Evolutionary conservation across 495 filamentous ascomycete genomes (phyloP).

Genomic region (Trichodelitschia bisporula): DNA sequence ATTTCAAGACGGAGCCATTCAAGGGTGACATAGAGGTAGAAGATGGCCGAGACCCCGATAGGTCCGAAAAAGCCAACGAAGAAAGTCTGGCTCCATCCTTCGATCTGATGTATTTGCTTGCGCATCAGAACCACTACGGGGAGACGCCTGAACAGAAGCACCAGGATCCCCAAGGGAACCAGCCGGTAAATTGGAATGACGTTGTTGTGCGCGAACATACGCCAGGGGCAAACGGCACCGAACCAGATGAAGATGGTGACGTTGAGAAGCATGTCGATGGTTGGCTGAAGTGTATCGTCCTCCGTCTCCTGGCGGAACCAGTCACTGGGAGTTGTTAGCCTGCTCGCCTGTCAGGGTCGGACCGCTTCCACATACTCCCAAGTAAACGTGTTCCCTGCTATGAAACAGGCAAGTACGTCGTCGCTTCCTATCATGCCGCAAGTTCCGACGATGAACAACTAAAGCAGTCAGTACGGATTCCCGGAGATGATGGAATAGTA

Average conservation of each 20-base stretch:
- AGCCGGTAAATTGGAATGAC: slow-evolving; percentile 58
- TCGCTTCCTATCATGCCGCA: slow-evolving; percentile 80
- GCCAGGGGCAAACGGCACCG: slow-evolving; percentile 72
- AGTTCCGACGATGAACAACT: slow-evolving; percentile 61
- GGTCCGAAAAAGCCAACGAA: slow-evolving; percentile 90
- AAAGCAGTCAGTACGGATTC: slow-evolving; percentile 1
- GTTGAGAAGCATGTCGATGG: slow-evolving; percentile 74
- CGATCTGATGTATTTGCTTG: slow-evolving; percentile 57
- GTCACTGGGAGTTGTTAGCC: too few species aligned
- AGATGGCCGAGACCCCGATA: slow-evolving; percentile 80
- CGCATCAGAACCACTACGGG: slow-evolving; percentile 53
- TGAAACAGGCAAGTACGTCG: slow-evolving; percentile 80
- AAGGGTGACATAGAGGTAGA: slow-evolving; percentile 60
- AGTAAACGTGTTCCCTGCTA: slow-evolving; percentile 78
- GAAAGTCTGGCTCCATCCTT: slow-evolving; percentile 42
- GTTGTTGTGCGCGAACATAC: slow-evolving; percentile 34
- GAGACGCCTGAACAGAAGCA: slow-evolving; percentile 55
- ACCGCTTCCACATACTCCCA: slow-evolving; percentile 39
- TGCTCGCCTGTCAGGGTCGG: too few species aligned
- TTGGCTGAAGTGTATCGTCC: slow-evolving; percentile 76
- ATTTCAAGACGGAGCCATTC: slow-evolving; percentile 33
- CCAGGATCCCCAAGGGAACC: slow-evolving; percentile 52
- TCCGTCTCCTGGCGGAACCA: slow-evolving; percentile 79
- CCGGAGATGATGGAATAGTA: background rate
- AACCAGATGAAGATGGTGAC: slow-evolving; percentile 79